Percentiles rank a stretch among this genome's conserved stretches.
These are phyloP conservation scores for Capsicum baccatum DNA, from an alignment of 257 asterid genomes.

Conservation along the genomic window DNA sequence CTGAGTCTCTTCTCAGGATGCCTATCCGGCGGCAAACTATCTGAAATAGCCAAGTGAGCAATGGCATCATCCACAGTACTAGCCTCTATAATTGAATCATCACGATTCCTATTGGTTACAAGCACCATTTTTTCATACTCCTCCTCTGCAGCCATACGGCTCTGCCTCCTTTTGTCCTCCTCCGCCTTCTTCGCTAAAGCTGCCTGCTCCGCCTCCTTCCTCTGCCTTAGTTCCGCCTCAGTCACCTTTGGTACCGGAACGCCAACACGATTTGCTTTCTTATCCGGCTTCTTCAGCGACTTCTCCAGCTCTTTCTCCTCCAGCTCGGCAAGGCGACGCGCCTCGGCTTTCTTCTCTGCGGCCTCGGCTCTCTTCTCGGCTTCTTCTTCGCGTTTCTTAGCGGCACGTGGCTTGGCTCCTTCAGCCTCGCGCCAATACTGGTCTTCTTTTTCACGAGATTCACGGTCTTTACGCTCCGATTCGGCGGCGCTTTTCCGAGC, in stretches of 20 bases:
- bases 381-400: constrained; percentile 91
- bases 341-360: constrained; percentile 86
- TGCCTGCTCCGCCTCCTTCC: constrained; percentile 81
- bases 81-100: constrained; percentile 82
- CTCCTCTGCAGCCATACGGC: constrained; percentile 76
- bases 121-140: constrained; percentile 81
- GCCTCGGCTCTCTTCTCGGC: constrained; percentile 85
- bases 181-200: constrained; percentile 60
- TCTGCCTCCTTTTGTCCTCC: constrained; percentile 77
- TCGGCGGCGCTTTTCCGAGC: constrained; percentile 74
- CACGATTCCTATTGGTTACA: constrained; percentile 74
- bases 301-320: constrained; percentile 87
- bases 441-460: constrained; percentile 75
- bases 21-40: constrained; percentile 71
- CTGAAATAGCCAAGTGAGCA: constrained; percentile 65
- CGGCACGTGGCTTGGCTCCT: constrained; percentile 85
- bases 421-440: constrained; percentile 96
- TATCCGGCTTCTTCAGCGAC: constrained; percentile 72
- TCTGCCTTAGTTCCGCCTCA: constrained; percentile 73
- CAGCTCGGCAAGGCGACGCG: constrained; percentile 77
- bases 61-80: constrained; percentile 81
- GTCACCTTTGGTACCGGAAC: constrained; percentile 87
- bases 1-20: constrained; percentile 96
- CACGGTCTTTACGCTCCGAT: constrained; percentile 85
- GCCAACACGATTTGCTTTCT: constrained; percentile 77